A percentile compares a stretch with the other conserved stretches of the same genome.
phyloP scores from a whole-genome alignment of 306 rosid species.

The Sicyos edulis region DNA sequence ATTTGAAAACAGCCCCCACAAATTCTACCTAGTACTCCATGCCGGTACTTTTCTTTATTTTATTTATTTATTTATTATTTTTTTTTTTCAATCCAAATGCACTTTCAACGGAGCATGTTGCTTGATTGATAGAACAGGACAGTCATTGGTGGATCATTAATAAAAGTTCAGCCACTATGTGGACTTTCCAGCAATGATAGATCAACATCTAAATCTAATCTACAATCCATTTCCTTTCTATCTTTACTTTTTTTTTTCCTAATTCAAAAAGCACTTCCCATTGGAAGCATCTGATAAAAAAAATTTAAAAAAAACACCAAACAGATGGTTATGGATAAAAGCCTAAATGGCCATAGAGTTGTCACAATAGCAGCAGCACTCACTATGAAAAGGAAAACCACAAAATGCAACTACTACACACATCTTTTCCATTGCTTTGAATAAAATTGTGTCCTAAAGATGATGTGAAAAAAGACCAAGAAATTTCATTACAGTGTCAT shows the following conservation, averaged over 20 bases:
- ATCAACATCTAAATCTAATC: not conserved
- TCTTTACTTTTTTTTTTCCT: not conserved
- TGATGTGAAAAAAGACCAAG: not conserved
- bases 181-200: constrained; percentile 13
- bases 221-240: not conserved
- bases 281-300: not conserved
- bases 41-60: not conserved
- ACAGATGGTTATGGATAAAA: constrained; percentile 14
- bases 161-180: not conserved
- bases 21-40: constrained; percentile 16
- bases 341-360: constrained; percentile 16
- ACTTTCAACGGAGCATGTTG: constrained; percentile 13
- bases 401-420: constrained; percentile 5
- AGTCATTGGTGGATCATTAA: constrained; percentile 17
- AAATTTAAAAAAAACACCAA: not conserved
- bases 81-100: constrained; percentile 16
- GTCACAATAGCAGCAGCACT: constrained; percentile 15
- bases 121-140: constrained; percentile 9
- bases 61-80: too few relatives aligned
- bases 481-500: not conserved
- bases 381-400: not conserved
- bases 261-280: constrained; percentile 3
- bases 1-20: not conserved
- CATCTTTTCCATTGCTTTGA: constrained; percentile 19
- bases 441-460: constrained; percentile 3